phyloP scores from a whole-genome alignment of 163 green algal genomes.

The Smithsoniella earleae region DNA sequence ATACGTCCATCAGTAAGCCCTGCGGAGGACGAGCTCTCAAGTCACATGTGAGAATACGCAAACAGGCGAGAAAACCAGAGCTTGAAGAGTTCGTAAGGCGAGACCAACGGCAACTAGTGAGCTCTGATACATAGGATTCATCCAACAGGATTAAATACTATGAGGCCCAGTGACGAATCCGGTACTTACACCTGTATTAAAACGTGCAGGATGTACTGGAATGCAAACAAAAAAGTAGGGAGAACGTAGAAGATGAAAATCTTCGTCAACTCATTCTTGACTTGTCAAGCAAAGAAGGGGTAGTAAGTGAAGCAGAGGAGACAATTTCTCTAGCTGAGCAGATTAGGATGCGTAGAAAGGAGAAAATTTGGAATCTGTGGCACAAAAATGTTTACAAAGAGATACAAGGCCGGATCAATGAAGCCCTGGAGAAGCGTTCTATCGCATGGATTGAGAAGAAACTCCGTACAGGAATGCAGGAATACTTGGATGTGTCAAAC shows the following conservation, averaged over 20 bases:
- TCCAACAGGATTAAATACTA: not conserved
- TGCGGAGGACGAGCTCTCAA: too few relatives aligned
- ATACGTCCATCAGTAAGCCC: too few relatives aligned
- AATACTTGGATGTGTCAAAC: slow-evolving; percentile 22
- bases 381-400: not conserved
- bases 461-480: not conserved
- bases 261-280: not conserved
- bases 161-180: too few relatives aligned
- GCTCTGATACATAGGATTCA: not conserved
- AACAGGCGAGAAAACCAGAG: too few relatives aligned
- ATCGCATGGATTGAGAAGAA: not conserved
- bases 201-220: not conserved
- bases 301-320: not conserved
- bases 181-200: too few relatives aligned
- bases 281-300: not conserved
- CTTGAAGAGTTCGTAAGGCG: too few relatives aligned
- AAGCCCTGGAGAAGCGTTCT: not conserved
- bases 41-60: too few relatives aligned
- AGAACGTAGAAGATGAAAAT: not conserved
- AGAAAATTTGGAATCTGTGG: not conserved
- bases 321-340: not conserved
- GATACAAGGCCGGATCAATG: slow-evolving; percentile 10
- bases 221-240: not conserved
- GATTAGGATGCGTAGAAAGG: not conserved
- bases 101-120: not conserved